Evolutionary conservation across 208 protist species (phyloP).

Genomic region (Acanthamoeba comandoni): DNA sequence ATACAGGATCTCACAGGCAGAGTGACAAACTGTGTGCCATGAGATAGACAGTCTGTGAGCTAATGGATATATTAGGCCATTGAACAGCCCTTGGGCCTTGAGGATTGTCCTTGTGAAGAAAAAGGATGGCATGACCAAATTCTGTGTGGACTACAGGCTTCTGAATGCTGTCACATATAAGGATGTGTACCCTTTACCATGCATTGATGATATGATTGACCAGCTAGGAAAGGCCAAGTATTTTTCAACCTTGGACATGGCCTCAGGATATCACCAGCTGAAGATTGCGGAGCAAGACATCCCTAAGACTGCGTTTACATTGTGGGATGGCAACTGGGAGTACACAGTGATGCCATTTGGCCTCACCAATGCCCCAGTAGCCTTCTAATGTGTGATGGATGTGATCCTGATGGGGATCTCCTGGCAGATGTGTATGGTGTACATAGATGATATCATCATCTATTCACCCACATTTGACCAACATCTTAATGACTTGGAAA

Average conservation of each 20-base stretch:
- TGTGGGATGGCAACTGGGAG: conserved; percentile 6
- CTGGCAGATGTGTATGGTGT: background rate
- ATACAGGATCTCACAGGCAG: no score
- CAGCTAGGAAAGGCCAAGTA: background rate
- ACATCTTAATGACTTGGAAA: conserved; percentile 53
- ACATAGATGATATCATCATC: conserved; percentile 70
- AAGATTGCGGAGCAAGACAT: conserved; percentile 26
- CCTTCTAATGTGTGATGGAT: conserved; percentile 63
- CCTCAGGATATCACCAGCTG: conserved; percentile 55
- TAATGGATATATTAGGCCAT: background rate
- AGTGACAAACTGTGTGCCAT: no score
- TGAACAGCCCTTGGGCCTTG: background rate
- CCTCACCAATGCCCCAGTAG: conserved; percentile 40
- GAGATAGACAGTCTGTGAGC: background rate
- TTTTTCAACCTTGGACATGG: conserved; percentile 4
- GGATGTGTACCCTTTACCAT: background rate
- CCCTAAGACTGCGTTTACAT: conserved; percentile 67
- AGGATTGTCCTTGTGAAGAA: background rate
- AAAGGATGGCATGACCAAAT: background rate
- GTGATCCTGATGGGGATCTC: background rate
- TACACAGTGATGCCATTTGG: conserved; percentile 9
- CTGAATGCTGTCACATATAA: background rate
- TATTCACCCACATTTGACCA: conserved; percentile 15
- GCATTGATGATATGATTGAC: background rate
- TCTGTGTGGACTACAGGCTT: background rate